Conservation (phyloP, 2,329 filamentous ascomycete genomes). For the Aspergillus floridensis region DNA sequence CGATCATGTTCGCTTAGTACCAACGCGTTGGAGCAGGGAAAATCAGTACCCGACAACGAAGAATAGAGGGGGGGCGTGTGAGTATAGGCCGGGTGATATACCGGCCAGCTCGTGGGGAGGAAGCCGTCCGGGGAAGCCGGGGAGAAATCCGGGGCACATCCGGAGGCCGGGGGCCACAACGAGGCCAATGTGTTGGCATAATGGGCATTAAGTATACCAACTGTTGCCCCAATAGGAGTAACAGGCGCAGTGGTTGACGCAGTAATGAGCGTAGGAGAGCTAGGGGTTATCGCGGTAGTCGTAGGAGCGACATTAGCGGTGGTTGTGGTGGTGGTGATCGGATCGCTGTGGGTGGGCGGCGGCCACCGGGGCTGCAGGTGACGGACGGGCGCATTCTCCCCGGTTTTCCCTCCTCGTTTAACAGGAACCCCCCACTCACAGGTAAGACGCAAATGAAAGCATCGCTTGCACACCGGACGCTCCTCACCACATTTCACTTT, state of each 20-base stretch:
- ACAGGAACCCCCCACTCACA: slow-evolving; percentile 37
- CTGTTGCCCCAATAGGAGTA: not conserved
- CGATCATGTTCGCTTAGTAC: slow-evolving; percentile 34
- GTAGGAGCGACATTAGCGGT: slow-evolving; percentile 1
- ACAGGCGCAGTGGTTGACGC: not conserved
- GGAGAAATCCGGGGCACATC: slow-evolving; percentile 10
- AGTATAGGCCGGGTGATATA: slow-evolving; percentile 3
- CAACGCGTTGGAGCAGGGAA: slow-evolving; percentile 35
- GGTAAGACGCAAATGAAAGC: slow-evolving; percentile 27
- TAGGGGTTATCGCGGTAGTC: not conserved
- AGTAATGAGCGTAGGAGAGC: not conserved
- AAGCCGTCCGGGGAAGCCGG: slow-evolving; percentile 20
- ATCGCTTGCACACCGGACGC: slow-evolving; percentile 35
- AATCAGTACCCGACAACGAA: slow-evolving; percentile 18
- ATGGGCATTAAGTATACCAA: not conserved
- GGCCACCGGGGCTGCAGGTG: slow-evolving; percentile 27
- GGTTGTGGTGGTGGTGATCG: slow-evolving; percentile 1
- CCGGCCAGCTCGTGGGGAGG: slow-evolving; percentile 9
- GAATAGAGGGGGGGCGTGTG: slow-evolving; percentile 27
- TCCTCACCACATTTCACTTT: slow-evolving; percentile 39
- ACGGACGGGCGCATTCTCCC: slow-evolving; percentile 19
- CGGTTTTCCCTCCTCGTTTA: slow-evolving; percentile 20
- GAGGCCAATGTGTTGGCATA: slow-evolving; percentile 10
- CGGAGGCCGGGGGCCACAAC: slow-evolving; percentile 3
- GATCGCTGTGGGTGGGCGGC: slow-evolving; percentile 11